phyloP scores from a whole-genome alignment of 2,329 filamentous ascomycete genomes.

The Thielaviopsis euricoi region DNA sequence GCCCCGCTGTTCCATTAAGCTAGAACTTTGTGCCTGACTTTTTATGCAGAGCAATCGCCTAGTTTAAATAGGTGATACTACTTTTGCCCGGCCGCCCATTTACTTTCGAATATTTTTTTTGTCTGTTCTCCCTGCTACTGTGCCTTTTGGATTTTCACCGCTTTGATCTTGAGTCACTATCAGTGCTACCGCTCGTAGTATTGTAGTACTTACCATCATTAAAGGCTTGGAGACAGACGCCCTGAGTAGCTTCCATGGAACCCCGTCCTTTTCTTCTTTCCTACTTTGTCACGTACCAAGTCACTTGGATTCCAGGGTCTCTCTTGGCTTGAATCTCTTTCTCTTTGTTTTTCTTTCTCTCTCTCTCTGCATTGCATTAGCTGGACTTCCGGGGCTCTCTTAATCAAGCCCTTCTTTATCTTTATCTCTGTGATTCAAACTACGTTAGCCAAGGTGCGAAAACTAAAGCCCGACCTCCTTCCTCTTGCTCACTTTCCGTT shows the following conservation, averaged over 20 bases:
- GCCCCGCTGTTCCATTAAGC: background rate
- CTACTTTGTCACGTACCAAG: too few species aligned
- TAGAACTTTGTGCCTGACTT: background rate
- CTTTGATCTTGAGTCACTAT: background rate
- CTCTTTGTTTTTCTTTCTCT: background rate
- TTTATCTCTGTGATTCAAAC: background rate
- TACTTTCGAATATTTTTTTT: background rate
- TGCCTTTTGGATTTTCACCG: background rate
- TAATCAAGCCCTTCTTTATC: background rate
- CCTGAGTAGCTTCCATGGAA: too few species aligned
- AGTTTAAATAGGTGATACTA: background rate
- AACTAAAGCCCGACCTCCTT: slow-evolving; percentile 12
- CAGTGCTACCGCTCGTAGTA: background rate
- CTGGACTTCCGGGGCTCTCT: too few species aligned
- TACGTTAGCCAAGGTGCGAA: slow-evolving; percentile 1
- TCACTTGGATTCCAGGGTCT: too few species aligned
- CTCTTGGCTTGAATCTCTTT: too few species aligned
- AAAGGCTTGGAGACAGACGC: too few species aligned
- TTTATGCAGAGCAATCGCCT: background rate
- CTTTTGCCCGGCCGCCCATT: background rate
- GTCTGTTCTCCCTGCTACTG: background rate
- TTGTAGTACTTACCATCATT: too few species aligned
- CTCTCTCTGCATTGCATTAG: background rate
- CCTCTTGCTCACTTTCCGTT: background rate
- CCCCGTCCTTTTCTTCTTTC: too few species aligned